Evolutionary conservation across 1,284 basidiomycete species (phyloP).

Genomic region (Ustanciosporium gigantosporum): DNA sequence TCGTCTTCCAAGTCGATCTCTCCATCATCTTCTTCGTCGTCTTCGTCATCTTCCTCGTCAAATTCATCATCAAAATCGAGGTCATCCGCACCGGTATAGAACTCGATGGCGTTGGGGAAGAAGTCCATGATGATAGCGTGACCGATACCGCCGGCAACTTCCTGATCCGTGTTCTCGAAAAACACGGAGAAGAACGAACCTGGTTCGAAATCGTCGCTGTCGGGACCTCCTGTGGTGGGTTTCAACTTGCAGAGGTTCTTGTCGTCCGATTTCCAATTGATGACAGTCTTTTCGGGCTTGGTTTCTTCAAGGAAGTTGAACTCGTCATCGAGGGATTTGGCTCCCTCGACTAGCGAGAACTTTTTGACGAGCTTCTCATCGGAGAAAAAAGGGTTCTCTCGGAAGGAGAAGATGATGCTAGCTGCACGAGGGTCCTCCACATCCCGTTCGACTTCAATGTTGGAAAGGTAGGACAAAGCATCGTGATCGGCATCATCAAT

Average conservation of each 20-base stretch:
- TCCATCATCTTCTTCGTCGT: slow-evolving; percentile 55
- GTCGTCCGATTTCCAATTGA: slow-evolving; percentile 78
- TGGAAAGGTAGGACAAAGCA: slow-evolving; percentile 48
- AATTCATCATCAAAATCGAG: slow-evolving; percentile 50
- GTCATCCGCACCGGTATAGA: slow-evolving; percentile 50
- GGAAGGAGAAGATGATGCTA: slow-evolving; percentile 51
- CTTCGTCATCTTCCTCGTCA: slow-evolving; percentile 44
- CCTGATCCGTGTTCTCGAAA: slow-evolving; percentile 64
- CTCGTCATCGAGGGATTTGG: slow-evolving; percentile 41
- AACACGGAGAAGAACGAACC: slow-evolving; percentile 90
- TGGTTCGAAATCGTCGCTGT: slow-evolving; percentile 66
- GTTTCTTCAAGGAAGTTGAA: slow-evolving; percentile 56
- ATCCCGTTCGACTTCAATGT: slow-evolving; percentile 47
- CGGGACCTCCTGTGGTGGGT: slow-evolving; percentile 66
- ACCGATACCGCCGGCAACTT: slow-evolving; percentile 52
- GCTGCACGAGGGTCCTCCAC: slow-evolving; percentile 51
- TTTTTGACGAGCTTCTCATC: slow-evolving; percentile 53
- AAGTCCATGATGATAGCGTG: slow-evolving; percentile 54
- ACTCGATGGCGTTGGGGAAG: slow-evolving; percentile 55
- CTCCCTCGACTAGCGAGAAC: slow-evolving; percentile 46
- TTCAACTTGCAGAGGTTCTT: slow-evolving; percentile 77
- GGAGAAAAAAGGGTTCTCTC: slow-evolving; percentile 52
- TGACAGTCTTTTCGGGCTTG: slow-evolving; percentile 63
- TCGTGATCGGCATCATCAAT: slow-evolving; percentile 57
- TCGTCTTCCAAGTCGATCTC: slow-evolving; percentile 58